A percentile compares a stretch with the other conserved stretches of the same genome.
These are phyloP conservation scores for Aspergillus awamori DNA, from an alignment of 2,329 filamentous ascomycete species.

Conservation along the genomic window DNA sequence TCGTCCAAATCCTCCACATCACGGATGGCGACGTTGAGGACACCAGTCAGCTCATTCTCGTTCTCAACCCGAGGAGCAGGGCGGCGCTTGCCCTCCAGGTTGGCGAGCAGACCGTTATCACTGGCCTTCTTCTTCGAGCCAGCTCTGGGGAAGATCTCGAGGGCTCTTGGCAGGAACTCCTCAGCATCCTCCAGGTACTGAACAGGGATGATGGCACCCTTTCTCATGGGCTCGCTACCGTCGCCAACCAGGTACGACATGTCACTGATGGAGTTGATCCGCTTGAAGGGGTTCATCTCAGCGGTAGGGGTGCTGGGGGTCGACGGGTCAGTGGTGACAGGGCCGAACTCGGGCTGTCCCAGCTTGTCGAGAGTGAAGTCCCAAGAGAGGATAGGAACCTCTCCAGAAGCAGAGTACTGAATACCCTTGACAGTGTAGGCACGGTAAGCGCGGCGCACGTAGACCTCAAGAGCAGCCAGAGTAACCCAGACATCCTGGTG, in stretches of 20 bases:
- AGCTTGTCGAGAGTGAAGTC: slow-evolving; percentile 95
- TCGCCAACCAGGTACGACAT: slow-evolving; percentile 84
- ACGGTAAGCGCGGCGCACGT: slow-evolving; percentile 93
- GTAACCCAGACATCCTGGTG: slow-evolving; percentile 94
- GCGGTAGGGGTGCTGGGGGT: slow-evolving; percentile 74
- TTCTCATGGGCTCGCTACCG: slow-evolving; percentile 73
- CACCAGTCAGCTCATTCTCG: slow-evolving; percentile 81
- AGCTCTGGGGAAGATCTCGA: slow-evolving; percentile 75
- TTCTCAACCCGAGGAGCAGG: slow-evolving; percentile 58
- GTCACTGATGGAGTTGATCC: slow-evolving; percentile 93
- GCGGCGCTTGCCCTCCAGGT: slow-evolving; percentile 73
- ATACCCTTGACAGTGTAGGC: slow-evolving; percentile 90
- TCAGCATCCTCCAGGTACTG: slow-evolving; percentile 93
- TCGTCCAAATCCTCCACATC: slow-evolving; percentile 85
- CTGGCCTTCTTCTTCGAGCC: slow-evolving; percentile 59
- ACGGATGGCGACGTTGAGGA: slow-evolving; percentile 88
- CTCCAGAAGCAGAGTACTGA: slow-evolving; percentile 74
- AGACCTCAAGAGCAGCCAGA: slow-evolving; percentile 90
- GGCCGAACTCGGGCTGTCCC: slow-evolving; percentile 86
- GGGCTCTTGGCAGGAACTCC: slow-evolving; percentile 78
- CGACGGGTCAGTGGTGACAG: slow-evolving; percentile 75
- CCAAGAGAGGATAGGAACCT: slow-evolving; percentile 82
- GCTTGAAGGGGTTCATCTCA: slow-evolving; percentile 69
- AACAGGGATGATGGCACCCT: slow-evolving; percentile 92
- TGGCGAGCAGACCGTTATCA: slow-evolving; percentile 65